Base-by-base conservation (phyloP, 2,329 filamentous ascomycete species). In the Aaosphaeria pasadenensis region DNA sequence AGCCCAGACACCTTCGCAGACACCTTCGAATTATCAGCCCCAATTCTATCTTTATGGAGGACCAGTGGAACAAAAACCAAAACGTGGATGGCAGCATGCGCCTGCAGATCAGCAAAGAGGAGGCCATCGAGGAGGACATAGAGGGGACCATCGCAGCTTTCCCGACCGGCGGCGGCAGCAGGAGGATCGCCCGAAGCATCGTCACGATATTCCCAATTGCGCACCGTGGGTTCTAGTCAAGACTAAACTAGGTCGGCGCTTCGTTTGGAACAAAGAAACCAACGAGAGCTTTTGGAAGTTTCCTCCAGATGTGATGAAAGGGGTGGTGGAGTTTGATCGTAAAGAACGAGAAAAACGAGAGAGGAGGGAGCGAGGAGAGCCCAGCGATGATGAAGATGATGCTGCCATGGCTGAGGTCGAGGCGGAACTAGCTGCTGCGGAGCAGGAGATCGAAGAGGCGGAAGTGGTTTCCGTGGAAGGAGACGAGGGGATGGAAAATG, bases 221-320 rank as follows among this genome's bases (percentile, higher is more conserved):
- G 86, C 88, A 58, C 88, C 91, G 11, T 99, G 94, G 94, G 73
- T 95, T 0, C 76, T 99, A 4, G 89, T 99, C n/a, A 89, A 87
- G 66, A 99, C 94, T 1, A 96, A 90, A 66, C 84, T 92, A 53
- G 89, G 89, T 24, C 80, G 94, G 48, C 82, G 91, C 45, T 99
- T 99, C 64, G 91, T 91, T 2, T 89, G 95, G 74, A 96, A 99
- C 58, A 82, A 85, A 0, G 80, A 81, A 46, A 96, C 92, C 56
- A 88, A 92, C 35, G 81, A 91, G 57, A 97, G 91, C 70, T 91
- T 91, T 70, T 99, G 95, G 94, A 90, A 90, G 62, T 94, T 96
- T 60, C 94, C 94, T 0, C 83, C 89, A 47, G 86, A 94, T 66
- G 78, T 99, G 33, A 86, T 91, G 79, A 85, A 87, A 51, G 90